Base-by-base conservation (phyloP, 371 early-diverging fungal species). In the Mortierella sp. region DNA sequence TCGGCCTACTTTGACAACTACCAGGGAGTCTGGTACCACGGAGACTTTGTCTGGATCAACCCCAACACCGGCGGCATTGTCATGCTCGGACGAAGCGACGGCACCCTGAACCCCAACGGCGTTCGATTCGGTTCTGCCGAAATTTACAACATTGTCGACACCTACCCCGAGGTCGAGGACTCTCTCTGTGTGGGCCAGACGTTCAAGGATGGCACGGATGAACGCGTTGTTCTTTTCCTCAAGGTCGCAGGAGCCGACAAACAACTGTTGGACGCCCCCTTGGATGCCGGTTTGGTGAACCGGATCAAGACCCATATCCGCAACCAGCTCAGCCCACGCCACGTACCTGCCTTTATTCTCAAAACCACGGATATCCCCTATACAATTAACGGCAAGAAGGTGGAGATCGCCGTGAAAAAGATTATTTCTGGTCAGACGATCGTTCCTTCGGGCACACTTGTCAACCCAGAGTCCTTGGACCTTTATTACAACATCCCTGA, bases 361-460 rank as follows among this genome's bases (percentile, higher is more conserved):
- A 90, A 94, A 16, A 94, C 95, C 60, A 81, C 84, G 10, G 97
- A 96, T 76, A 98, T 99, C 87, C 99, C 99, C 41, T 96, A 99
- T 88, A 99, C 99, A 0, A 91, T 96, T 83, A 98, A 97, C 75
- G 99, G 99, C 73, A 99, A 99, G 85, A 99, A 98, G 90, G 97
- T 98, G 4, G 99, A 99, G 88, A 94, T 99, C 21, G 98, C 98
- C 4, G 97, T 99, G 70, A 99, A 98, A 91, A 93, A 94, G 88
- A 96, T 99, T 72, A 91, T 99, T 24, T 93, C 94, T 38, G 97
- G 97, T 10, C 84, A 94, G 80, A 95, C 90, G 24, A 92, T 97
- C 24, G 89, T 92, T 18, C 93, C 97, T 21, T 90, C 91, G 27
- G 94, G 94, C 18, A 95, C 96, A 0, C 88, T 99, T 71, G 94